Conservation (phyloP, 2,329 filamentous ascomycete genomes). For the Stromatinia cepivora region DNA sequence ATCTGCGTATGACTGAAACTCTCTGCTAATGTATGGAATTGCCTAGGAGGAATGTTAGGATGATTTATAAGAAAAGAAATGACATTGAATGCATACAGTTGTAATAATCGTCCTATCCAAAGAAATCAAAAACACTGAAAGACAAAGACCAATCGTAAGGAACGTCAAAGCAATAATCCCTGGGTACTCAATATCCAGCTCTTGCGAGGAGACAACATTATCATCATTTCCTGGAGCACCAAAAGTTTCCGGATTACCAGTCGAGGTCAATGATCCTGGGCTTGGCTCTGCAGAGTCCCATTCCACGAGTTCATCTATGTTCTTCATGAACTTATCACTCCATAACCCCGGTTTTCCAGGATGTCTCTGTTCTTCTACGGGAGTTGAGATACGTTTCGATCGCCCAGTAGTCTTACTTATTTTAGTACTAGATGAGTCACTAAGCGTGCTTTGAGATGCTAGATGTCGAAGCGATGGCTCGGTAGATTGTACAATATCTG, state of each 20-base stretch:
- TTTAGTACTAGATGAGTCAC: background rate
- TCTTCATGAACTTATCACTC: conserved; percentile 2
- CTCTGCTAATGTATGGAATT: conserved; percentile 42
- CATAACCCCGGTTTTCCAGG: conserved; percentile 23
- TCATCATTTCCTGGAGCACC: background rate
- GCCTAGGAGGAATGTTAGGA: conserved; percentile 43
- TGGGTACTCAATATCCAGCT: background rate
- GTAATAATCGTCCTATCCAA: conserved; percentile 43
- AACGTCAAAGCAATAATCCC: conserved; percentile 33
- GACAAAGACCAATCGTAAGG: conserved; percentile 38
- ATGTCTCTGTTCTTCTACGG: conserved; percentile 29
- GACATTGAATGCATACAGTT: conserved; percentile 42
- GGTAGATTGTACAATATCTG: conserved; percentile 26
- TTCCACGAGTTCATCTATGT: background rate
- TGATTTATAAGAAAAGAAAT: conserved; percentile 43
- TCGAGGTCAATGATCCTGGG: background rate
- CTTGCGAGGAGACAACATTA: background rate
- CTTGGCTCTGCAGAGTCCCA: background rate
- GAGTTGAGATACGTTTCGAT: conserved; percentile 16
- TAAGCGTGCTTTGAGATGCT: conserved; percentile 24
- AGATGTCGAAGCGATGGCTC: conserved; percentile 30
- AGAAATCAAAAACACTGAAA: conserved; percentile 35
- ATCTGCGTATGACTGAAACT: conserved; percentile 7
- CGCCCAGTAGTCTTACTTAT: background rate
- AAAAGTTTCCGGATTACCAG: background rate